Evolutionary conservation across 2,329 filamentous ascomycete species (phyloP).

Genomic region (Elsinoe australis): DNA sequence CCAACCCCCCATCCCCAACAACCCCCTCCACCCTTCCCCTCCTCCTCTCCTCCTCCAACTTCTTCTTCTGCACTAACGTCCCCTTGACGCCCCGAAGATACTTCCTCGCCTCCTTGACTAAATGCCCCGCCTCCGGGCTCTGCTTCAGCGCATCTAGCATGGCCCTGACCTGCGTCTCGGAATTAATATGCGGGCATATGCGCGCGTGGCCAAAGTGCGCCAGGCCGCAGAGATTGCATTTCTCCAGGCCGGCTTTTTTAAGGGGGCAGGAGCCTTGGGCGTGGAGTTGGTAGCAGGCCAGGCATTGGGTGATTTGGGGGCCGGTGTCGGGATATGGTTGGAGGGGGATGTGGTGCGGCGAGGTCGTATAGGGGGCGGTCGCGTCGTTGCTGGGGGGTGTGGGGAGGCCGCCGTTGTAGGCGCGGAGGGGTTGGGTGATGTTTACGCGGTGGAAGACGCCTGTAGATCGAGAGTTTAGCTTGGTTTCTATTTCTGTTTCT

Average conservation of each 20-base stretch:
- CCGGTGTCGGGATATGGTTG: slow-evolving; percentile 18
- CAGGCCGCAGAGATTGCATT: slow-evolving; percentile 57
- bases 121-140: slow-evolving; percentile 48
- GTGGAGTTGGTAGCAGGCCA: slow-evolving; percentile 50
- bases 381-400: slow-evolving; percentile 12
- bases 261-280: slow-evolving; percentile 52
- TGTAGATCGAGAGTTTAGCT: neutral
- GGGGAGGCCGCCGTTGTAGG: slow-evolving; percentile 14
- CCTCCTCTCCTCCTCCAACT: slow-evolving; percentile 31
- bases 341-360: too few species aligned
- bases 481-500: neutral
- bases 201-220: slow-evolving; percentile 51
- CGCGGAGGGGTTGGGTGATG: slow-evolving; percentile 17
- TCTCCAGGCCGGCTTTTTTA: slow-evolving; percentile 51
- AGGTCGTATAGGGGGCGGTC: slow-evolving; percentile 1
- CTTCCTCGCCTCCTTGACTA: slow-evolving; percentile 48
- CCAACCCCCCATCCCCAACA: slow-evolving; percentile 9
- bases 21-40: slow-evolving; percentile 20
- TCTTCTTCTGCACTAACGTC: slow-evolving; percentile 48
- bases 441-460: slow-evolving; percentile 23
- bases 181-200: slow-evolving; percentile 55
- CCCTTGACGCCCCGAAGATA: slow-evolving; percentile 53
- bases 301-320: slow-evolving; percentile 36
- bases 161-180: slow-evolving; percentile 53
- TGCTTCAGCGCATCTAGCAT: slow-evolving; percentile 57